These are phyloP conservation scores for Teunomyces kruisii DNA, from an alignment of 805 yeast species.

Conservation along the genomic window DNA sequence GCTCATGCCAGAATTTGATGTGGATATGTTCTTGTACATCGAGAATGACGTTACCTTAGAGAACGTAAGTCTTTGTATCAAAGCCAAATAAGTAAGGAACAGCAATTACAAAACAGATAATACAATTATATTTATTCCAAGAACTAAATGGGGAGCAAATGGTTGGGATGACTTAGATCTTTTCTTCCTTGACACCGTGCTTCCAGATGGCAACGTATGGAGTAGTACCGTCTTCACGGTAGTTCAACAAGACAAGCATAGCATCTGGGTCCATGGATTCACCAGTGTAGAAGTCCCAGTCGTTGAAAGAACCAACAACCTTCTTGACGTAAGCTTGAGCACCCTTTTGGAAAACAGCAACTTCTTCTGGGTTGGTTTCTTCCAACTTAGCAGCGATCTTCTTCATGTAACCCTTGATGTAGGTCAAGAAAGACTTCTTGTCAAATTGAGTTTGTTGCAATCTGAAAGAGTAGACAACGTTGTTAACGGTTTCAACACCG, in stretches of 20 bases:
- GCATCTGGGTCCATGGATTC: conserved; percentile 99
- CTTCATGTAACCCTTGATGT: conserved; percentile 99
- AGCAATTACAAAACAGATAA: neutral
- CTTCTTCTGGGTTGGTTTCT: conserved; percentile 84
- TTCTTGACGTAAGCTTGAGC: conserved; percentile 96
- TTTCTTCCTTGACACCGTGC: conserved; percentile 90
- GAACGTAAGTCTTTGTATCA: conserved; percentile 52
- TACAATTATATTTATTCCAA: conserved; percentile 2
- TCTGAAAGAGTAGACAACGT: conserved; percentile 98
- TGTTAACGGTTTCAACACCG: conserved; percentile 89
- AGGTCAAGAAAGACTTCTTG: conserved; percentile 95
- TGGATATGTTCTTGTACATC: conserved; percentile 59
- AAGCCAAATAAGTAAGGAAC: neutral
- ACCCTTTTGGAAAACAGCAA: conserved; percentile 93
- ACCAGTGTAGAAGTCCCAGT: conserved; percentile 99
- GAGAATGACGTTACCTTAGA: conserved; percentile 61
- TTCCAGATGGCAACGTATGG: conserved; percentile 98
- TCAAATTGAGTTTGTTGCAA: conserved; percentile 93
- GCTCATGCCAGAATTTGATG: conserved; percentile 37
- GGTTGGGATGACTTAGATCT: conserved; percentile 61
- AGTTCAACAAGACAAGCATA: conserved; percentile 96
- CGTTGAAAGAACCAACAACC: conserved; percentile 91
- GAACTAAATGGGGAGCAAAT: neutral
- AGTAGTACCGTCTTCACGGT: conserved; percentile 99
- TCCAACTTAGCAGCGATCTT: conserved; percentile 85